A percentile compares a stretch with the other conserved stretches of the same genome.
phyloP scores from a whole-genome alignment of 1,284 basidiomycete species.

The Hemileia vastatrix region DNA sequence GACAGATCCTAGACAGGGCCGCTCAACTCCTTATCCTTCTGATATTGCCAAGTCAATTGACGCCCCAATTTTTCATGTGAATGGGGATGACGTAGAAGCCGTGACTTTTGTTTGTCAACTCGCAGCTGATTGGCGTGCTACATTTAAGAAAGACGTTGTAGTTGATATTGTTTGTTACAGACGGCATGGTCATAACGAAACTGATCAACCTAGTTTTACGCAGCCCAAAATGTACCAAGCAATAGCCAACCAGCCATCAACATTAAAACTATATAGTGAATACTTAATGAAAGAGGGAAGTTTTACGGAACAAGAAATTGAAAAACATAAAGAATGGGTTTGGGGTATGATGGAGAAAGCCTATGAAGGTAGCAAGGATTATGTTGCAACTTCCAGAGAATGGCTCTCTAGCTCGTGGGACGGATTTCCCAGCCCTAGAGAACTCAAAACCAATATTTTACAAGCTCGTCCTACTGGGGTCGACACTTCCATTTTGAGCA shows the following conservation, averaged over 20 bases:
- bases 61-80: conserved; percentile 98
- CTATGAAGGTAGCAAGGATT: conserved; percentile 79
- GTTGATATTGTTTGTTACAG: conserved; percentile 98
- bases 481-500: conserved; percentile 65
- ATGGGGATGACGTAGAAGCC: conserved; percentile 92
- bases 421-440: conserved; percentile 93
- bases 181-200: conserved; percentile 98
- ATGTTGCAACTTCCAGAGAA: conserved; percentile 82
- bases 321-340: conserved; percentile 98
- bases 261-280: conserved; percentile 83
- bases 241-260: conserved; percentile 86
- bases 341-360: conserved; percentile 98
- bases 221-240: conserved; percentile 99
- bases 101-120: conserved; percentile 79
- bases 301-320: conserved; percentile 91
- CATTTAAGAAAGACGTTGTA: conserved; percentile 98
- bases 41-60: conserved; percentile 99
- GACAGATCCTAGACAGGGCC: conserved; percentile 92
- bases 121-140: conserved; percentile 94
- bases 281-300: conserved; percentile 82
- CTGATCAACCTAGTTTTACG: conserved; percentile 97
- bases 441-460: conserved; percentile 83
- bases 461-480: conserved; percentile 80
- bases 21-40: conserved; percentile 97
- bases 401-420: conserved; percentile 98